Percentiles rank a stretch among this genome's conserved stretches.
Evolutionary conservation across 768 basidiomycete species (phyloP).

Genomic region (Russula brevipes): DNA sequence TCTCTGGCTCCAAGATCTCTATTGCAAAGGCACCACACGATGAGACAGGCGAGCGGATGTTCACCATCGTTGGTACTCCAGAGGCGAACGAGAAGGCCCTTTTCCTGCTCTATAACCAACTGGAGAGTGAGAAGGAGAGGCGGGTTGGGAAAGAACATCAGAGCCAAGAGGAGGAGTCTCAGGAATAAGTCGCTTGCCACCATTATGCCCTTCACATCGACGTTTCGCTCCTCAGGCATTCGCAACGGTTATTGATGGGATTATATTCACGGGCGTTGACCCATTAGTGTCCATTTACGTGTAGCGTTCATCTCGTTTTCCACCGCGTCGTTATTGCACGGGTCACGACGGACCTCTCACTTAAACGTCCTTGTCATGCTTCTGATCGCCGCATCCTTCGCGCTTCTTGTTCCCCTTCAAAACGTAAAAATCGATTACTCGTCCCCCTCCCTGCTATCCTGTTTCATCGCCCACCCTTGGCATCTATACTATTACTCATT

Average conservation of each 20-base stretch:
- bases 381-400: constrained; percentile 12
- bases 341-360: constrained; percentile 17
- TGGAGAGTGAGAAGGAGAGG: constrained; percentile 95
- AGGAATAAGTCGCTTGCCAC: constrained; percentile 24
- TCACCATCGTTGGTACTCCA: constrained; percentile 94
- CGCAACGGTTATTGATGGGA: constrained; percentile 23
- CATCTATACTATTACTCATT: not conserved
- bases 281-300: constrained; percentile 27
- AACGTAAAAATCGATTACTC: constrained; percentile 14
- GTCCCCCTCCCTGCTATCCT: not conserved
- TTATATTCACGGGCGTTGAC: constrained; percentile 26
- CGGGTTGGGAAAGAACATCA: constrained; percentile 81
- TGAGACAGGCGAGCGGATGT: constrained; percentile 99
- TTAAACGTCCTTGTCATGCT: constrained; percentile 11
- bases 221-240: constrained; percentile 15
- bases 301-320: constrained; percentile 24
- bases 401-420: constrained; percentile 15
- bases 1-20: constrained; percentile 96
- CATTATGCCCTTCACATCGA: constrained; percentile 13
- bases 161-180: constrained; percentile 48
- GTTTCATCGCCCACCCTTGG: constrained; percentile 12
- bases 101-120: constrained; percentile 93
- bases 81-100: constrained; percentile 97
- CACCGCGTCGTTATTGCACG: constrained; percentile 20
- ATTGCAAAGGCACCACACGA: constrained; percentile 99